phyloP scores from a whole-genome alignment of 2,329 filamentous ascomycete genomes.

The Ceratocystis alfenasii region DNA sequence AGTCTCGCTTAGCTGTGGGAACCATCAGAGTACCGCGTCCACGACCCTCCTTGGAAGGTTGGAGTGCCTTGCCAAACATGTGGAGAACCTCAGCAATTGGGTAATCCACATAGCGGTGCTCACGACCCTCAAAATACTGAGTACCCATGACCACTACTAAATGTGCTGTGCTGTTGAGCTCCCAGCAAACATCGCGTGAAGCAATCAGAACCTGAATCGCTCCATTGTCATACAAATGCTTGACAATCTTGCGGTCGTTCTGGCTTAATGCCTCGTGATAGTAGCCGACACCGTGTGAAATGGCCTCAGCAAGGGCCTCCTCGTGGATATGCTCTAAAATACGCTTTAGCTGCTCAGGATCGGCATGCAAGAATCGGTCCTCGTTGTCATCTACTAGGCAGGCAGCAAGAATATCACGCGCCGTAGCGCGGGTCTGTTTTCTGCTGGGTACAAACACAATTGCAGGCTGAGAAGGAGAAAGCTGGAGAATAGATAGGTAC shows the following conservation, averaged over 20 bases:
- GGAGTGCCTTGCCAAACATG: conserved; percentile 91
- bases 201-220: conserved; percentile 73
- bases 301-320: conserved; percentile 71
- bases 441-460: conserved; percentile 86
- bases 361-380: conserved; percentile 81
- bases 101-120: conserved; percentile 96
- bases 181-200: conserved; percentile 87
- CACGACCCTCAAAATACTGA: conserved; percentile 90
- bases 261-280: conserved; percentile 86
- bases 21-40: conserved; percentile 94
- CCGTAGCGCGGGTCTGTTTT: conserved; percentile 82
- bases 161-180: conserved; percentile 76
- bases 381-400: conserved; percentile 83
- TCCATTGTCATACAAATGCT: conserved; percentile 78
- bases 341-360: conserved; percentile 68
- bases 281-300: conserved; percentile 91
- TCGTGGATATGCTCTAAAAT: conserved; percentile 77
- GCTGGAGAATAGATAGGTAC: conserved; percentile 75
- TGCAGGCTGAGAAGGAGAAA: conserved; percentile 79
- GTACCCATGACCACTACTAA: conserved; percentile 95
- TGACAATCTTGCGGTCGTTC: conserved; percentile 86
- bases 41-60: conserved; percentile 63
- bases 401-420: conserved; percentile 75
- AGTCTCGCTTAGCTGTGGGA: conserved; percentile 84
- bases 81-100: conserved; percentile 86